These are phyloP conservation scores for Fusarium sp. DNA, from an alignment of 2,329 filamentous ascomycete species.

Conservation along the genomic window DNA sequence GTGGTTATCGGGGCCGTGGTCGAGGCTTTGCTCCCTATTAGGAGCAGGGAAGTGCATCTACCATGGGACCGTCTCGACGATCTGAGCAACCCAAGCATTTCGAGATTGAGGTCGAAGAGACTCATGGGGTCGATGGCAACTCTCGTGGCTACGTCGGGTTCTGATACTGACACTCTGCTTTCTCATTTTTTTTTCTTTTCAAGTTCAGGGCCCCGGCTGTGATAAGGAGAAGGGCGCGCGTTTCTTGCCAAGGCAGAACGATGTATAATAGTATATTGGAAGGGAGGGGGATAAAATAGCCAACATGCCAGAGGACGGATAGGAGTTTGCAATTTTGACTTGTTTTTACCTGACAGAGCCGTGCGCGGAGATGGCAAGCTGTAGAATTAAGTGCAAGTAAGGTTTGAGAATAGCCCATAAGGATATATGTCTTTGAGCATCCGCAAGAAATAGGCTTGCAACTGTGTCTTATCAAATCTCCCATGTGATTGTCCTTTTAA, in stretches of 20 bases:
- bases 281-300: slow-evolving; percentile 26
- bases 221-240: slow-evolving; percentile 36
- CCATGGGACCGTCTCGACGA: slow-evolving; percentile 29
- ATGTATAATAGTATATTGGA: slow-evolving; percentile 35
- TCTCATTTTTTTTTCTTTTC: slow-evolving; percentile 13
- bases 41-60: slow-evolving; percentile 47
- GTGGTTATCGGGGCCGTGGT: slow-evolving; percentile 71
- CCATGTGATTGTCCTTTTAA: background rate
- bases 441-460: background rate
- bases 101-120: slow-evolving; percentile 41
- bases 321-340: slow-evolving; percentile 41
- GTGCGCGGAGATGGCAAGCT: background rate
- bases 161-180: slow-evolving; percentile 10
- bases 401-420: background rate
- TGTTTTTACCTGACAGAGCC: slow-evolving; percentile 1
- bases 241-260: slow-evolving; percentile 22
- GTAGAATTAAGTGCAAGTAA: background rate
- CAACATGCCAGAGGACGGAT: slow-evolving; percentile 24
- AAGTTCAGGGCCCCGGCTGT: slow-evolving; percentile 18
- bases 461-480: background rate
- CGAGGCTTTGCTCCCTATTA: slow-evolving; percentile 72
- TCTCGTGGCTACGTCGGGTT: slow-evolving; percentile 20
- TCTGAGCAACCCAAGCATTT: slow-evolving; percentile 35
- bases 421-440: background rate
- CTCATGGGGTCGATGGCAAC: slow-evolving; percentile 27